These are phyloP conservation scores for Xylariaceae sp. DNA, from an alignment of 2,329 filamentous ascomycete genomes.

Conservation along the genomic window DNA sequence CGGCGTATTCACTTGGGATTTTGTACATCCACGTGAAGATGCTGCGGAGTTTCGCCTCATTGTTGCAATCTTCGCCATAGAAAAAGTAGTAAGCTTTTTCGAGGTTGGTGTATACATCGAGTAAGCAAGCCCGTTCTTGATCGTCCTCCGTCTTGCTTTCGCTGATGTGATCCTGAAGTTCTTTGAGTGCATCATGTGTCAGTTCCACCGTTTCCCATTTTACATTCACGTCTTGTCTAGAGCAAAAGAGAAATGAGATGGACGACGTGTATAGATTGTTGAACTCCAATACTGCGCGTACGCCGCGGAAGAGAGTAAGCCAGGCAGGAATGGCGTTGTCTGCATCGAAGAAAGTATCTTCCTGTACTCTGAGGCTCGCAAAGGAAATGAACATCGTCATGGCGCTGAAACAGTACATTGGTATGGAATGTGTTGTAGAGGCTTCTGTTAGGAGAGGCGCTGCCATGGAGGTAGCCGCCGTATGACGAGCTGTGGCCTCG, in stretches of 20 bases:
- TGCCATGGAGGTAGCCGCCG: constrained; percentile 9
- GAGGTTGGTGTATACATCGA: too few species aligned
- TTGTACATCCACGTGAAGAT: constrained; percentile 33
- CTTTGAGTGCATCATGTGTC: too few species aligned
- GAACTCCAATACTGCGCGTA: constrained; percentile 9
- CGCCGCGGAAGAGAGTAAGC: constrained; percentile 23
- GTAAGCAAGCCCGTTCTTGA: too few species aligned
- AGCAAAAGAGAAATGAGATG: constrained; percentile 10
- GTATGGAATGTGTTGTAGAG: constrained; percentile 3
- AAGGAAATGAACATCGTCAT: constrained; percentile 19
- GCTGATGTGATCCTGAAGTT: too few species aligned
- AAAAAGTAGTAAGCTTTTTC: too few species aligned
- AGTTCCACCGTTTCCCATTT: not conserved
- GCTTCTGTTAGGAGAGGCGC: constrained; percentile 7
- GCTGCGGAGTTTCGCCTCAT: constrained; percentile 10
- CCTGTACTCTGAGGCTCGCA: constrained; percentile 1
- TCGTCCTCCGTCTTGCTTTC: too few species aligned
- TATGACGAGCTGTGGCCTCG: constrained; percentile 34
- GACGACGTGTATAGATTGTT: not conserved
- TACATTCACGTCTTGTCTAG: constrained; percentile 8
- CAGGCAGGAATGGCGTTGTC: constrained; percentile 23
- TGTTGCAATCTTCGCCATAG: too few species aligned
- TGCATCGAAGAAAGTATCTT: constrained; percentile 11
- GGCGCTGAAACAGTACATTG: constrained; percentile 17
- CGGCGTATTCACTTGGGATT: constrained; percentile 26